Conservation (phyloP, 2,329 filamentous ascomycete species). For the Graphilbum ipis-grandicollis region DNA sequence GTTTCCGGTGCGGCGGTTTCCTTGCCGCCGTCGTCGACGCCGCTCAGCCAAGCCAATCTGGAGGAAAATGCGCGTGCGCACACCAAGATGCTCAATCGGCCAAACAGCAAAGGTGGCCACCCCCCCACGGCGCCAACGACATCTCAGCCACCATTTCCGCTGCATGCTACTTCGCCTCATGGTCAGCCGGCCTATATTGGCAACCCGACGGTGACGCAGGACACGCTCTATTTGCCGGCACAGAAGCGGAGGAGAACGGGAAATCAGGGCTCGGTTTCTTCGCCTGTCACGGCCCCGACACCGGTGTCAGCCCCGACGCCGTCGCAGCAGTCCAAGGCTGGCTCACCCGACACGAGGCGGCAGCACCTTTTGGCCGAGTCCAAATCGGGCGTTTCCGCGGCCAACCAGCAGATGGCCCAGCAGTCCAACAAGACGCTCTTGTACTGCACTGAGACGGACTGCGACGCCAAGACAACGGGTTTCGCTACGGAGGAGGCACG, state of each 20-base stretch:
- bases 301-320: constrained; percentile 14
- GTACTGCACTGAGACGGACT: constrained; percentile 35
- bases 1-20: neutral
- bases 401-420: constrained; percentile 7
- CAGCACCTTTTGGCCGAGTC: constrained; percentile 13
- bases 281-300: constrained; percentile 18
- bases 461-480: constrained; percentile 29
- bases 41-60: constrained; percentile 28
- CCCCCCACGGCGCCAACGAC: constrained; percentile 40
- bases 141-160: constrained; percentile 36
- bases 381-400: constrained; percentile 5
- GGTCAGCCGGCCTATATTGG: constrained; percentile 39
- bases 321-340: constrained; percentile 30
- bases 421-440: constrained; percentile 23
- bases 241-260: constrained; percentile 37
- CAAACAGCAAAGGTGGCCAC: constrained; percentile 27
- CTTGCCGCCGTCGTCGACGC: constrained; percentile 6
- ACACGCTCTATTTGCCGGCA: constrained; percentile 35
- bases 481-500: constrained; percentile 38
- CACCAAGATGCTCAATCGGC: constrained; percentile 27
- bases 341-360: constrained; percentile 27
- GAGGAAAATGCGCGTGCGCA: constrained; percentile 33
- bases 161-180: constrained; percentile 39
- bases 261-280: constrained; percentile 18
- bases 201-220: constrained; percentile 31